These are phyloP conservation scores for Nidularia sp. DNA, from an alignment of 768 basidiomycete genomes.

Conservation along the genomic window DNA sequence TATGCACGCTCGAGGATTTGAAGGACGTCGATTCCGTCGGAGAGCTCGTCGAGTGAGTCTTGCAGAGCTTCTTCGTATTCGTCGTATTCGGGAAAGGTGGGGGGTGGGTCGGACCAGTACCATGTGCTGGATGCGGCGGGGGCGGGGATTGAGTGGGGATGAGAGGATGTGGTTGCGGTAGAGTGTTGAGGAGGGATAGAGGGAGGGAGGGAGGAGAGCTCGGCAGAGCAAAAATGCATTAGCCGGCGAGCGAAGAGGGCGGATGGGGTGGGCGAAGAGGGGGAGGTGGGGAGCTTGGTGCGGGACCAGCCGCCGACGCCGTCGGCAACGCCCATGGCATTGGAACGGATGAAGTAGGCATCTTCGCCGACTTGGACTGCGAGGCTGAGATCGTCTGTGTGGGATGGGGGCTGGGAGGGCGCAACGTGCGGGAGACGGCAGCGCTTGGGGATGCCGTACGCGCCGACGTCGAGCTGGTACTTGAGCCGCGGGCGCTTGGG, in stretches of 20 bases:
- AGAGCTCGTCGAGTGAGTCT: conserved; percentile 53
- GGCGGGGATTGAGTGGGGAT: conserved; percentile 8
- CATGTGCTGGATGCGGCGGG: conserved; percentile 15
- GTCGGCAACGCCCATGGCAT: conserved; percentile 92
- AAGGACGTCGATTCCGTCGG: conserved; percentile 67
- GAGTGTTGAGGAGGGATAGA: conserved; percentile 6
- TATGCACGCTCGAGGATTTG: conserved; percentile 69
- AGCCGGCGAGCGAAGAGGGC: conserved; percentile 72
- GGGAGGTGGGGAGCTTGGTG: conserved; percentile 2
- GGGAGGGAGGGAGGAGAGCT: conserved; percentile 31
- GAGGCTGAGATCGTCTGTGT: conserved; percentile 31
- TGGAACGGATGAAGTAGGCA: conserved; percentile 77
- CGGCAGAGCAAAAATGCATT: conserved; percentile 81
- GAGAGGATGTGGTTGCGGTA: conserved; percentile 3
- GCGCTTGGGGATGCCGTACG: conserved; percentile 82
- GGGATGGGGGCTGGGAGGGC: conserved; percentile 14
- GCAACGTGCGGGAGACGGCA: conserved; percentile 9
- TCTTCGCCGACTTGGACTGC: conserved; percentile 89
- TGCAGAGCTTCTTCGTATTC: conserved; percentile 17
- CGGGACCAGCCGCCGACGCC: conserved; percentile 86
- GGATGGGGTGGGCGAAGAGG: conserved; percentile 24
- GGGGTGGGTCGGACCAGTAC: conserved; percentile 7
- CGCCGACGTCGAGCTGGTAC: conserved; percentile 66
- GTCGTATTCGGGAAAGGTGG: background rate
- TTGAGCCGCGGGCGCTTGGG: conserved; percentile 23